Base-by-base conservation (phyloP, 2,329 filamentous ascomycete species). In the Colletotrichum falcatum region DNA sequence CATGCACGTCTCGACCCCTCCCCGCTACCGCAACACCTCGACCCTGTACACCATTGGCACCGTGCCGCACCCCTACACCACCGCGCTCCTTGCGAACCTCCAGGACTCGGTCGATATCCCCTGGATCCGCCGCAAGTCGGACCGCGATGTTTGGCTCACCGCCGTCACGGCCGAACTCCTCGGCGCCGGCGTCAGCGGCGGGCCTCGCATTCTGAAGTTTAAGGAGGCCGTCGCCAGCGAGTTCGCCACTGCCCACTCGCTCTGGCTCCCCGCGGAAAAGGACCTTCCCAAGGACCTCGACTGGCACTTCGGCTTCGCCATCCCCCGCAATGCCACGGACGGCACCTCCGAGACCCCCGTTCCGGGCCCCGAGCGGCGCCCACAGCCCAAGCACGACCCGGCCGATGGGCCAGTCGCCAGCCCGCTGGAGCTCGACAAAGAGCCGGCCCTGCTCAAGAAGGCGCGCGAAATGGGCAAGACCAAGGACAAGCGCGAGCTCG, bases 31-130 rank as follows among this genome's bases (percentile, higher is more conserved):
- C 65, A 97, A 98, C 79, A 87, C 86, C 5, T 90, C 91, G 18
- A 85, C 85, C 1, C 78, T 92, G 20, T 98, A 94, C 83, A 94
- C 92, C 3, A 93, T 99, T 73, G 94, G 92, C 70, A 93, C 91
- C 0, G 91, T 98, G 16, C 95, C 95, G 0, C 96, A 99, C 78
- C 96, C 96, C 0, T 97, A 94, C 83, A 98, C 95, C 1, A 85
- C 94, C 51, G 88, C 90, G 64, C 88, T 90, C 16, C 84, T 98
- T 23, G 86, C 89, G 69, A 86, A 89, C 73, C 86, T 89, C 68
- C 85, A 88, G 49, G 85, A 89, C 2, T 82, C 86, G 1, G 83
- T 93, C 59, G 91, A 91, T 58, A 81, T 91, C 1, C 80, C 84
- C 9, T 92, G 89, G 83, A 88, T 95, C 72, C 88, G 91, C 55